Evolutionary conservation across 345 rosid genomes (phyloP).

Genomic region (Syzygium jambos): DNA sequence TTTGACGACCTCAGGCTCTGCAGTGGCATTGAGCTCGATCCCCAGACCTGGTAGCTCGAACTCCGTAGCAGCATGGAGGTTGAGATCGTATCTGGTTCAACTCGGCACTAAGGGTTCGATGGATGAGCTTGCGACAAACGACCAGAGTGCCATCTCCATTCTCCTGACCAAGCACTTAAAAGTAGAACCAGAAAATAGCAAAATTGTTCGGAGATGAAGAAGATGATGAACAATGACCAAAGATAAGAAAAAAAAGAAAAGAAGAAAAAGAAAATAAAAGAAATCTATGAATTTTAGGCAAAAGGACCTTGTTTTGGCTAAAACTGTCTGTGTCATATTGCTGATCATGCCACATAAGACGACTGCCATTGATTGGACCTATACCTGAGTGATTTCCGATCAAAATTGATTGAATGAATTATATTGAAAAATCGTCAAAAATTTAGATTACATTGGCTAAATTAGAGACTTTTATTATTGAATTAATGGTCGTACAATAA

Average conservation of each 20-base stretch:
- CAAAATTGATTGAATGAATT: fast-evolving
- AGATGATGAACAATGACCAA: background rate
- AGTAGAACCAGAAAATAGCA: background rate
- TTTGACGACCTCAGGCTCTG: no score
- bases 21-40: no score
- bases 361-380: no score
- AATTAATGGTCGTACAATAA: no score
- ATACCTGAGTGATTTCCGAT: background rate
- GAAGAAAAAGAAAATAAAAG: no score
- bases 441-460: no score
- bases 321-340: no score
- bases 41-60: background rate
- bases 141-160: background rate
- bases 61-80: background rate
- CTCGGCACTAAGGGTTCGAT: background rate
- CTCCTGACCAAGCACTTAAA: background rate
- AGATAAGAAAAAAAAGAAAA: no score
- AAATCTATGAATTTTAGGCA: background rate
- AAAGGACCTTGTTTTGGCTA: background rate
- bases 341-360: no score
- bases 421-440: background rate
- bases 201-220: background rate
- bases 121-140: background rate
- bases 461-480: no score
- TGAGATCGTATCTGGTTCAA: background rate